Evolutionary conservation across 164 flowering plant species (phyloP), one percentile per base, ranked within the genome.

Genomic region (Stephania cephalantha): DNA sequence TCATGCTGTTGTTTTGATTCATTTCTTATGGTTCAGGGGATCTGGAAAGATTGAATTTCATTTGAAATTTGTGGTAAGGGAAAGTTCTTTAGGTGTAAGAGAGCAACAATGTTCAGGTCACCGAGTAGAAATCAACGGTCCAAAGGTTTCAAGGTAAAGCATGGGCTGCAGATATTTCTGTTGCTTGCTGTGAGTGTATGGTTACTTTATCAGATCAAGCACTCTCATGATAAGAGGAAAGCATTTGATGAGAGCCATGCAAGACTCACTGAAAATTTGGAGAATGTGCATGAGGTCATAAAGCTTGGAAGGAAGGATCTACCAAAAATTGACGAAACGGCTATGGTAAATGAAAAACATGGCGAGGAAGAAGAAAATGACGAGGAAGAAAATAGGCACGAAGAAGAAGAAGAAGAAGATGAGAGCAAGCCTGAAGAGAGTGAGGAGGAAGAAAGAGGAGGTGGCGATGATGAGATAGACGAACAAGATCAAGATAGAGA

Each of bases 151-250:
- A 94, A 85, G 81, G 89, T 91, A 61, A 94, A 91, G 84, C 97
- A 94, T 83, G 95, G 85, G 45, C 42, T 94, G 58, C 97, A 92
- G 78, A 74, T 94, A 71, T 76, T 77, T 73, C 45, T 92, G 63
- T 74, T 94, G 77, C 73, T 91, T 73, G 98, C 91, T 52, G 86
- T 92, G 76, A 81, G 89, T 69, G 68, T 90, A 68, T 94, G 98
- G 98, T 81, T 92, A 80, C 85, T 90, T 76, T 95, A 95, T 83
- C 97, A 92, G 78, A 85, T 92, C 46, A 89, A 87, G 84, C 95
- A 89, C 74, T 91, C 98, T 22, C 85, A 83, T 74, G 88, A 82
- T 65, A 89, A 90, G 81, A 91, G 85, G 76, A 80, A 77, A 17
- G 81, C 86, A 12, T 83, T 73, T 74, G 85, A 73, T 18, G 83